Evolutionary conservation across 495 filamentous ascomycete species (phyloP).

Genomic region (Filosporella fistucella): DNA sequence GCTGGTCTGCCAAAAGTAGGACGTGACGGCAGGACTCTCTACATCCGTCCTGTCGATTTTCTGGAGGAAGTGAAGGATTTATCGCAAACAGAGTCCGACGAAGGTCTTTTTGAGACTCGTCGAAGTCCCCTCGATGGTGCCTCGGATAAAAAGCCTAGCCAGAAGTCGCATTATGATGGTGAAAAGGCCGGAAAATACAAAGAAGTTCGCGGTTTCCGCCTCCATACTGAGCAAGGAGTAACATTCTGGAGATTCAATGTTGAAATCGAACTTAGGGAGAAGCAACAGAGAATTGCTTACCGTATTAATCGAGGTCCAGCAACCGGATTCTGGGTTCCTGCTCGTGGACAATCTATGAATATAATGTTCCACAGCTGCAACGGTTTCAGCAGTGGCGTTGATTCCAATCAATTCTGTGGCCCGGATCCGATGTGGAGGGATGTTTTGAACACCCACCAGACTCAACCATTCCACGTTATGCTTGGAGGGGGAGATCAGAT

Average conservation of each 20-base stretch:
- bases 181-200: conserved; percentile 71
- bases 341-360: conserved; percentile 84
- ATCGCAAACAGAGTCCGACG: conserved; percentile 71
- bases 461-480: conserved; percentile 95
- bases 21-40: conserved; percentile 72
- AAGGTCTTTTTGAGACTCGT: conserved; percentile 68
- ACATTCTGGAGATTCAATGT: conserved; percentile 98
- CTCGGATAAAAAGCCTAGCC: conserved; percentile 23
- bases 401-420: conserved; percentile 74
- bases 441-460: conserved; percentile 88
- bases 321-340: conserved; percentile 92
- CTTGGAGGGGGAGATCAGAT: conserved; percentile 96
- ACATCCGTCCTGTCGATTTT: conserved; percentile 80
- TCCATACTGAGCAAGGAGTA: conserved; percentile 80
- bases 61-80: conserved; percentile 68
- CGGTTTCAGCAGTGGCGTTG: conserved; percentile 79
- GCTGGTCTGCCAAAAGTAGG: conserved; percentile 83
- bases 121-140: conserved; percentile 23
- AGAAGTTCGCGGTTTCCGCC: conserved; percentile 73
- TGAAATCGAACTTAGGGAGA: conserved; percentile 75
- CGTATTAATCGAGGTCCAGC: conserved; percentile 90
- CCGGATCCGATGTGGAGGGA: conserved; percentile 97
- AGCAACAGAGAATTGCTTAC: conserved; percentile 84
- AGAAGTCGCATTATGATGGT: conserved; percentile 51
- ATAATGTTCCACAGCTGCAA: conserved; percentile 99